Conservation (phyloP, 768 basidiomycete genomes). For the Porphyrellus cyaneotinctus region DNA sequence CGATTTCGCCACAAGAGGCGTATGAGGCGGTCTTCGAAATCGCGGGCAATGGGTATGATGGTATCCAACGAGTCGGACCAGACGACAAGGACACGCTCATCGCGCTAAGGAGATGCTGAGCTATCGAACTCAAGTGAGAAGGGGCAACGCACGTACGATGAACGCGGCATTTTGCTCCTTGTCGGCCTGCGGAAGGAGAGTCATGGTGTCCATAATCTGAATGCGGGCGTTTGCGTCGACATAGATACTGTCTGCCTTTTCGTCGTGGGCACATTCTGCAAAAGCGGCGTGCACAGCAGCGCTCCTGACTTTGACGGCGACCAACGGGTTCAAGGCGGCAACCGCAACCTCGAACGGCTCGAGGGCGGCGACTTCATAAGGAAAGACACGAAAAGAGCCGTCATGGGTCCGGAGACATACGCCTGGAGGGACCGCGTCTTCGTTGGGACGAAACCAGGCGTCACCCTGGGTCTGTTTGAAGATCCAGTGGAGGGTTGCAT, state of each 20-base stretch:
- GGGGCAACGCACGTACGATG: slow-evolving; percentile 48
- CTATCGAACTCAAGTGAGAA: background rate
- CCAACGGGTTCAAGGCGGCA: slow-evolving; percentile 49
- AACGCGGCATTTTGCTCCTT: slow-evolving; percentile 52
- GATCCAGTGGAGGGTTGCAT: slow-evolving; percentile 26
- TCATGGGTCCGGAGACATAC: slow-evolving; percentile 48
- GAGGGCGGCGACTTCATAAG: slow-evolving; percentile 49
- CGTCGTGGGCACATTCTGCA: slow-evolving; percentile 33
- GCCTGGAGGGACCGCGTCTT: slow-evolving; percentile 43
- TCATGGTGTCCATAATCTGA: slow-evolving; percentile 77
- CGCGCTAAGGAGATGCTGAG: slow-evolving; percentile 44
- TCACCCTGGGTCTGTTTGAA: slow-evolving; percentile 40
- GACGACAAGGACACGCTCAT: slow-evolving; percentile 79
- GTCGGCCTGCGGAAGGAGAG: slow-evolving; percentile 57
- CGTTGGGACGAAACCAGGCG: slow-evolving; percentile 52
- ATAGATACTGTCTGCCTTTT: slow-evolving; percentile 36
- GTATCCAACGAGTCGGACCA: slow-evolving; percentile 80
- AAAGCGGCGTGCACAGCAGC: slow-evolving; percentile 51
- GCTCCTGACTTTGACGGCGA: slow-evolving; percentile 50
- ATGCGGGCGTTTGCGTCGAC: slow-evolving; percentile 64
- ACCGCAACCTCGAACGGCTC: slow-evolving; percentile 55
- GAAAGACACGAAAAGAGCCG: slow-evolving; percentile 51
- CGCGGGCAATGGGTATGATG: slow-evolving; percentile 52
- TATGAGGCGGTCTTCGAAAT: slow-evolving; percentile 57
- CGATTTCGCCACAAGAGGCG: slow-evolving; percentile 49